These are phyloP conservation scores for Pythium apleroticum DNA, from an alignment of 352 stramenopile species.

Conservation along the genomic window DNA sequence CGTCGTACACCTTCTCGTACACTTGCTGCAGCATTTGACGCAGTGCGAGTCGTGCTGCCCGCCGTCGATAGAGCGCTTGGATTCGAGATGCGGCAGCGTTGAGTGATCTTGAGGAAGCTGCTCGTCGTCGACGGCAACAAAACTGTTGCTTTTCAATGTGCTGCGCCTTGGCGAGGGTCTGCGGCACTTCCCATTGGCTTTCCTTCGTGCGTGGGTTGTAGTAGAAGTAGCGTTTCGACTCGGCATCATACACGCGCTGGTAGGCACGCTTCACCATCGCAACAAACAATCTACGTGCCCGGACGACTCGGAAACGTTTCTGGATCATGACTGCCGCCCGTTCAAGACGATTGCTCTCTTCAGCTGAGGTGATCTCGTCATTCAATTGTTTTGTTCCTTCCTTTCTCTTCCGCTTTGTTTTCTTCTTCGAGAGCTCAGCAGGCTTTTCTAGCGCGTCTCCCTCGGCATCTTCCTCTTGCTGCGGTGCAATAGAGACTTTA, in stretches of 20 bases:
- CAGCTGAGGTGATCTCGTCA: neutral
- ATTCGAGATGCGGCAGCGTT: conserved; percentile 23
- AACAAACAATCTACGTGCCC: conserved; percentile 27
- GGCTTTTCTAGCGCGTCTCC: neutral
- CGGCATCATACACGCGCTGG: conserved; percentile 33
- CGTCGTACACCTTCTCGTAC: conserved; percentile 40
- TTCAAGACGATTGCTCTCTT: neutral
- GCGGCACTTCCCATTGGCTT: conserved; percentile 42
- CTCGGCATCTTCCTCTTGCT: neutral
- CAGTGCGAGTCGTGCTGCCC: conserved; percentile 19
- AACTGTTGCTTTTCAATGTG: neutral
- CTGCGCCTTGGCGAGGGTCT: conserved; percentile 10
- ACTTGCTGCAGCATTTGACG: conserved; percentile 25
- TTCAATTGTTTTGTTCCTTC: neutral
- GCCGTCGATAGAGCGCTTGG: conserved; percentile 28
- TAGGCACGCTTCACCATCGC: conserved; percentile 32
- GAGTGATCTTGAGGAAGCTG: conserved; percentile 5
- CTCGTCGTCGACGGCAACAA: neutral
- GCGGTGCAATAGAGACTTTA: neutral
- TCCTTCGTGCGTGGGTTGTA: conserved; percentile 38
- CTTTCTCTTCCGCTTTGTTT: conserved; percentile 8
- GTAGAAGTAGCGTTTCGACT: conserved; percentile 45
- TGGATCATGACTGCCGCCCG: conserved; percentile 30
- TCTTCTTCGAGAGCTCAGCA: neutral
- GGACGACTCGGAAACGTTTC: conserved; percentile 29